These are phyloP conservation scores for Saturnispora quitensis DNA, from an alignment of 805 yeast genomes.

Conservation along the genomic window DNA sequence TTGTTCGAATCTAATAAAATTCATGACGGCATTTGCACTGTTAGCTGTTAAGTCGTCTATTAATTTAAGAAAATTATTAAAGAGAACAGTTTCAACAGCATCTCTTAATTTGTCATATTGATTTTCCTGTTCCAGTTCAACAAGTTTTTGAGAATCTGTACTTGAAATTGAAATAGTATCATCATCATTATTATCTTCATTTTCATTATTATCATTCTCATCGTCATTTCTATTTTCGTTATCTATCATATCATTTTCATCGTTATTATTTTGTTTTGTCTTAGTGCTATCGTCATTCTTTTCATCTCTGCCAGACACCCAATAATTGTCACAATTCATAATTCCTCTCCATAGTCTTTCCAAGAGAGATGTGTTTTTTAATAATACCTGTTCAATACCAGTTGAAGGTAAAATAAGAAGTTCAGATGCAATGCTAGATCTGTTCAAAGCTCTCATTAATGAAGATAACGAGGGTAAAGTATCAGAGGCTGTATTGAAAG, in stretches of 20 bases:
- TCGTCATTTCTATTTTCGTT: constrained; percentile 9
- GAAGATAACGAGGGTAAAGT: constrained; percentile 5
- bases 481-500: constrained; percentile 1
- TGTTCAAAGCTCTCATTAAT: constrained; percentile 16
- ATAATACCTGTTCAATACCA: constrained; percentile 16
- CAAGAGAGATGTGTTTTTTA: constrained; percentile 18
- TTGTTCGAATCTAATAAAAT: constrained; percentile 48
- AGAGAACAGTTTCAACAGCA: constrained; percentile 21
- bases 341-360: constrained; percentile 27
- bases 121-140: constrained; percentile 15
- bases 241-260: background rate
- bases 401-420: constrained; percentile 20
- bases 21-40: constrained; percentile 67
- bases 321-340: constrained; percentile 19
- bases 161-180: constrained; percentile 15
- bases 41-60: constrained; percentile 77
- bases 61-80: constrained; percentile 60
- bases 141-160: constrained; percentile 13
- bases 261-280: constrained; percentile 4
- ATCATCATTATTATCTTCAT: constrained; percentile 20
- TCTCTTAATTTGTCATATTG: constrained; percentile 21
- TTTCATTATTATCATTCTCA: constrained; percentile 12
- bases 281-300: background rate
- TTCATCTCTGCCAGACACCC: constrained; percentile 8
- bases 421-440: constrained; percentile 25